Percentiles rank a stretch among this genome's conserved stretches.
Conservation (phyloP, 805 yeast genomes). For the Martiniozyma abietophila region DNA sequence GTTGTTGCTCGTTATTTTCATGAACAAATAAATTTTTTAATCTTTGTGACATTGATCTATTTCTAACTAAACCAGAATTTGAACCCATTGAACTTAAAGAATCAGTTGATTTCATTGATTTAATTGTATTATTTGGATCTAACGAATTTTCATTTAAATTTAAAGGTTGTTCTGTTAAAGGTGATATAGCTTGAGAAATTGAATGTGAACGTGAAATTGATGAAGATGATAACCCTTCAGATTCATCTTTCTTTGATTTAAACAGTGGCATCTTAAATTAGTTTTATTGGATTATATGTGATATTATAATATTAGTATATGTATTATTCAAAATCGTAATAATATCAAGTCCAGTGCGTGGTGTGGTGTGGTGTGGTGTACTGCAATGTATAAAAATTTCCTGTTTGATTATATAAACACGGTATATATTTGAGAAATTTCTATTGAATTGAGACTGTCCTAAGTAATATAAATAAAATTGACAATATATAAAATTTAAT, state of each 20-base stretch:
- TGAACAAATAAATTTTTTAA: slow-evolving; percentile 23
- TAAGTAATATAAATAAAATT: too few relatives aligned
- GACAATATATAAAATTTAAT: too few relatives aligned
- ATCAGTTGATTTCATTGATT: neutral
- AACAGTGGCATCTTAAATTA: slow-evolving; percentile 9
- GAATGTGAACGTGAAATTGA: slow-evolving; percentile 1
- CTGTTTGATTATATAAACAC: too few relatives aligned
- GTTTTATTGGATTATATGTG: too few relatives aligned
- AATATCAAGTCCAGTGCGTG: neutral
- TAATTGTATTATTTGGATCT: neutral
- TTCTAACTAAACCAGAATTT: slow-evolving; percentile 13
- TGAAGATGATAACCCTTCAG: neutral
- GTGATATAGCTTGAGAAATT: neutral
- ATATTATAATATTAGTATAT: too few relatives aligned
- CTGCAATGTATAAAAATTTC: too few relatives aligned
- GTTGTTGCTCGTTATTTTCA: too few relatives aligned
- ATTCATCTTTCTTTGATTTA: slow-evolving; percentile 5
- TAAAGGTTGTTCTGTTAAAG: neutral
- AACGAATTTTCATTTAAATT: neutral
- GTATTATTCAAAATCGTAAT: too few relatives aligned
- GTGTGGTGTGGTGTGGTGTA: neutral
- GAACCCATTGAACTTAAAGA: too few relatives aligned
- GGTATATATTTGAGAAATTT: too few relatives aligned
- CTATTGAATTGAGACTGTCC: too few relatives aligned
- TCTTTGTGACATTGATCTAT: slow-evolving; percentile 24